Conservation (phyloP, 495 filamentous ascomycete genomes). For the Aspergillus coremiiformis region DNA sequence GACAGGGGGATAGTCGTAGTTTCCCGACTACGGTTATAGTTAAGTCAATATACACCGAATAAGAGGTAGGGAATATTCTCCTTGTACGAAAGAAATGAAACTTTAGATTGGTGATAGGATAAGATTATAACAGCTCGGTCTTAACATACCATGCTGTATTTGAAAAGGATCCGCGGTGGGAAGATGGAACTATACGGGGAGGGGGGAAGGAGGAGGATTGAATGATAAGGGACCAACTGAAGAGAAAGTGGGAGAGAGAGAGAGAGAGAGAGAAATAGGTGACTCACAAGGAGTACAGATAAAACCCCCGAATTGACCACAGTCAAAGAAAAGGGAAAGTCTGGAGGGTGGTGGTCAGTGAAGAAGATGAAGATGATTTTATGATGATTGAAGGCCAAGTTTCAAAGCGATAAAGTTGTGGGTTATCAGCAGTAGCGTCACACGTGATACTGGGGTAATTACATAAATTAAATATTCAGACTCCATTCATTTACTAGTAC, state of each 20-base stretch:
- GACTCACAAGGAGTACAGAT: neutral
- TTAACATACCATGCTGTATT: slow-evolving; percentile 16
- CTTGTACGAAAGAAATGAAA: neutral
- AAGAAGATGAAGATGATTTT: slow-evolving; percentile 5
- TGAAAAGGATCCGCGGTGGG: slow-evolving; percentile 2
- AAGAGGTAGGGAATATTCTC: neutral
- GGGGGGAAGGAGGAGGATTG: neutral
- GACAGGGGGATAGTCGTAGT: slow-evolving; percentile 49
- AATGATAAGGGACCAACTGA: too few relatives aligned
- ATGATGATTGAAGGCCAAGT: too few relatives aligned
- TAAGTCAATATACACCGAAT: slow-evolving; percentile 13
- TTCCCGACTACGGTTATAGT: slow-evolving; percentile 45
- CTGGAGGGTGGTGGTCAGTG: neutral
- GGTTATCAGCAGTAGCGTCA: neutral
- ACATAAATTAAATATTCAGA: too few relatives aligned
- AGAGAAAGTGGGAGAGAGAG: neutral
- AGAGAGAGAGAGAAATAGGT: neutral
- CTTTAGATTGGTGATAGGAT: neutral
- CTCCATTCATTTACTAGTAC: neutral
- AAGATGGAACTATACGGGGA: slow-evolving; percentile 7
- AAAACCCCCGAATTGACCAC: neutral
- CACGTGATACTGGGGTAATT: slow-evolving; percentile 5
- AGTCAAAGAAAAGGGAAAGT: neutral
- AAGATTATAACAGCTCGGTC: neutral
- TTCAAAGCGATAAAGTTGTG: slow-evolving; percentile 7